Conservation (phyloP, 148 eudicot genomes). For the Rhododendron ovatum region DNA sequence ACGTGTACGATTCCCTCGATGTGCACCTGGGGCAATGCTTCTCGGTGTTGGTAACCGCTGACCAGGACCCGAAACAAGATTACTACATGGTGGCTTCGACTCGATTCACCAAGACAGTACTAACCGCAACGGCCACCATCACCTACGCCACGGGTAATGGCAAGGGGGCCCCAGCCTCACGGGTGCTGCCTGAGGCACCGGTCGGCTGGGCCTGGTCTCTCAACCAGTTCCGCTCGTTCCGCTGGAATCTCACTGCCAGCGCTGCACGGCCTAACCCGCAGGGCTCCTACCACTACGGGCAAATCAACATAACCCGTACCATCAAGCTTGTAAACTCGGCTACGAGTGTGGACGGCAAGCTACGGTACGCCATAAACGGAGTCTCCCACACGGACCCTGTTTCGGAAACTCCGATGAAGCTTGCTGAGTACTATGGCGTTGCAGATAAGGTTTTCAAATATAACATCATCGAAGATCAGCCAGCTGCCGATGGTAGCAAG, state of each 20-base stretch:
- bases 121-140: conserved; percentile 33
- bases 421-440: conserved; percentile 47
- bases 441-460: conserved; percentile 47
- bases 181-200: conserved; percentile 44
- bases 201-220: conserved; percentile 57
- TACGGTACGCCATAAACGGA: conserved; percentile 58
- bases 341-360: conserved; percentile 44
- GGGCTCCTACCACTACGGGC: conserved; percentile 67
- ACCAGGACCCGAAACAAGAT: conserved; percentile 43
- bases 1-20: conserved; percentile 52
- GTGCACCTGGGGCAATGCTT: conserved; percentile 66
- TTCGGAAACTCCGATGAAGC: conserved; percentile 49
- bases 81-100: conserved; percentile 61
- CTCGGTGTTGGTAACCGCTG: conserved; percentile 57
- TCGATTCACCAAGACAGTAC: conserved; percentile 50
- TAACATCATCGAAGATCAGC: conserved; percentile 33
- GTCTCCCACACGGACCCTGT: conserved; percentile 40
- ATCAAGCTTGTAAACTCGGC: conserved; percentile 47
- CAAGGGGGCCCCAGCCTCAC: conserved; percentile 33
- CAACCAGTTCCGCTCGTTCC: conserved; percentile 60
- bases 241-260: conserved; percentile 76
- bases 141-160: conserved; percentile 28
- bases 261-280: conserved; percentile 87
- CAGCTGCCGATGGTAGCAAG: conserved; percentile 19
- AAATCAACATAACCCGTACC: conserved; percentile 60